Percentiles rank a stretch among this genome's conserved stretches.
Evolutionary conservation across 1,284 basidiomycete species (phyloP).

Genomic region (Pseudozyma thailandica): DNA sequence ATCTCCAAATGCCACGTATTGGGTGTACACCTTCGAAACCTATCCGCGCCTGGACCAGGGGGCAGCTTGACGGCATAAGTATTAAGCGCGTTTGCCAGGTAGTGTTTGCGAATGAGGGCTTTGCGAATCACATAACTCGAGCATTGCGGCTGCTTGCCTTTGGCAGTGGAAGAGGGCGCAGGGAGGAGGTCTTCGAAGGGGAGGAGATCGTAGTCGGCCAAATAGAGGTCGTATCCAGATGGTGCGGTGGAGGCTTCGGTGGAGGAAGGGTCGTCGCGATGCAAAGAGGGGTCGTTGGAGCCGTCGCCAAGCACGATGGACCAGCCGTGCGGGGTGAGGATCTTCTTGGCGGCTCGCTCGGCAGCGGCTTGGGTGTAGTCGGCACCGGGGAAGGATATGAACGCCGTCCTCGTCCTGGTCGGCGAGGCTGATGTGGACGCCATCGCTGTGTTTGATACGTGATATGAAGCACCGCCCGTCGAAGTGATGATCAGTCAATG

Average conservation of each 20-base stretch:
- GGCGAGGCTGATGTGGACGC: no score
- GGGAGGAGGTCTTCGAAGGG: constrained; percentile 60
- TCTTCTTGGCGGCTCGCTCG: constrained; percentile 31
- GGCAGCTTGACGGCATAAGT: constrained; percentile 50
- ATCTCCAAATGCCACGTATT: constrained; percentile 88
- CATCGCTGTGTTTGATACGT: no score
- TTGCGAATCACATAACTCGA: constrained; percentile 91
- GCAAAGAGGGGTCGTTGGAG: background rate
- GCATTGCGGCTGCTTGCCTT: constrained; percentile 72
- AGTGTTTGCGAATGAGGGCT: constrained; percentile 93
- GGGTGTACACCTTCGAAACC: constrained; percentile 71
- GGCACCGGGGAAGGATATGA: constrained; percentile 61
- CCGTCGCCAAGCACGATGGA: constrained; percentile 27
- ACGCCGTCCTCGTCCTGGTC: constrained; percentile 30
- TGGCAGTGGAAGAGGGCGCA: constrained; percentile 7
- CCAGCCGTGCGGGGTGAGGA: constrained; percentile 52
- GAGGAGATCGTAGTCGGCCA: constrained; percentile 64
- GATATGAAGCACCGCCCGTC: no score
- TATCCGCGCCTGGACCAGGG: constrained; percentile 11
- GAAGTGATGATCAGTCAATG: no score
- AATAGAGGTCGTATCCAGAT: constrained; percentile 39
- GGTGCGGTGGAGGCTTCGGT: constrained; percentile 11
- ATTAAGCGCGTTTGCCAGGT: constrained; percentile 81
- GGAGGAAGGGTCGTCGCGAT: background rate
- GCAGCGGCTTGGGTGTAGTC: constrained; percentile 62